These are phyloP conservation scores for Cyclotella sp. DNA, from an alignment of 108 stramenopile genomes.

Conservation along the genomic window DNA sequence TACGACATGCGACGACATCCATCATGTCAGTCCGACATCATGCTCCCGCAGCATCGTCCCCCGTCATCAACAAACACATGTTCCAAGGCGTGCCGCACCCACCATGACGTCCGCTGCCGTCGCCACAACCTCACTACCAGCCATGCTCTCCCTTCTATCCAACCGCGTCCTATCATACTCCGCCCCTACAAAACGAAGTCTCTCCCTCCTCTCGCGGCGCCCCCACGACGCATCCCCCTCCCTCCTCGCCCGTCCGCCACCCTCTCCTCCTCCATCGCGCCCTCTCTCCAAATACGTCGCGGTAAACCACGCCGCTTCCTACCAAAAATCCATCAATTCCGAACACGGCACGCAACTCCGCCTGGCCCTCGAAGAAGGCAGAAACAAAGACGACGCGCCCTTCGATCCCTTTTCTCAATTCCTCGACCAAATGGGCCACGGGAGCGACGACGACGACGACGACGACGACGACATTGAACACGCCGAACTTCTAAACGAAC, in stretches of 20 bases:
- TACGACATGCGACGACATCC: too few species aligned
- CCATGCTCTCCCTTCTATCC: constrained; percentile 26
- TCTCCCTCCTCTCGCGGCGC: constrained; percentile 20
- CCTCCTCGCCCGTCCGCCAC: background rate
- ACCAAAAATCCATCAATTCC: constrained; percentile 67
- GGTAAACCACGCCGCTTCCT: constrained; percentile 78
- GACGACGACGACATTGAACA: constrained; percentile 52
- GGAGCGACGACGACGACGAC: constrained; percentile 45
- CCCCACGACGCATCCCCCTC: background rate
- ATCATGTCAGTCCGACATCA: too few species aligned
- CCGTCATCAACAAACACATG: background rate
- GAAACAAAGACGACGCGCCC: constrained; percentile 72
- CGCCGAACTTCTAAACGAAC: constrained; percentile 20
- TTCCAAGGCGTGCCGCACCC: background rate
- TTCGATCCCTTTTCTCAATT: constrained; percentile 86
- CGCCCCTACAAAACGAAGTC: constrained; percentile 17
- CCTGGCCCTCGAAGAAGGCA: constrained; percentile 69
- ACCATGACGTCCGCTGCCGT: constrained; percentile 24
- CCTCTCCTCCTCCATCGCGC: constrained; percentile 1
- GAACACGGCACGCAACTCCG: constrained; percentile 75
- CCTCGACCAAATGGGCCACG: constrained; percentile 43
- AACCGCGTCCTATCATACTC: constrained; percentile 1
- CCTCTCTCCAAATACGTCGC: constrained; percentile 39
- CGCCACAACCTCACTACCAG: background rate
- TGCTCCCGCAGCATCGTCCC: background rate